Conservation (phyloP, 2,329 filamentous ascomycete genomes). For the Fusarium devonianum region DNA sequence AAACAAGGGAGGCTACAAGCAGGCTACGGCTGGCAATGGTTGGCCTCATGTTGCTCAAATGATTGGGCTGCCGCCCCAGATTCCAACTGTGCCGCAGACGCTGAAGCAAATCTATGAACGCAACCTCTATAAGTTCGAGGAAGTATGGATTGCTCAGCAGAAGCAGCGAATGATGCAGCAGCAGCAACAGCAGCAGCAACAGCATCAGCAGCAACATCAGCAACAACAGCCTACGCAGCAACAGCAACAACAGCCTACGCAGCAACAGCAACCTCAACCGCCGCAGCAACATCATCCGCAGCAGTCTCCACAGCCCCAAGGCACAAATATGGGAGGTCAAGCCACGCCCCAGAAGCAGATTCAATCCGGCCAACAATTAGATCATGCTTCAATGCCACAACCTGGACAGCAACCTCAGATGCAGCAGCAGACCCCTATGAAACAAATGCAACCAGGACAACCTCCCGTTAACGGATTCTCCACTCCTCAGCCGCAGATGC, state of each 20-base stretch:
- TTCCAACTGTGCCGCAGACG: constrained; percentile 72
- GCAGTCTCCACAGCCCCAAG: constrained; percentile 48
- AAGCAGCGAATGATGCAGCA: constrained; percentile 61
- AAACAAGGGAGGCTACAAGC: constrained; percentile 80
- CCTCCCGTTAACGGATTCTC: constrained; percentile 49
- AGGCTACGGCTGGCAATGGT: constrained; percentile 70
- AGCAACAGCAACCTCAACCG: constrained; percentile 43
- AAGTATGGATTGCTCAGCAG: constrained; percentile 66
- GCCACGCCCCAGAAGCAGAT: constrained; percentile 47
- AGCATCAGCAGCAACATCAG: constrained; percentile 49
- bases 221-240: constrained; percentile 47
- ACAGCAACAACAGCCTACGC: constrained; percentile 50
- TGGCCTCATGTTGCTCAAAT: constrained; percentile 78
- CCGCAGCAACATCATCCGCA: constrained; percentile 45
- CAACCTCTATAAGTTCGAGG: constrained; percentile 80
- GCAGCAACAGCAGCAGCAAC: constrained; percentile 53
- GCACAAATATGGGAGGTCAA: constrained; percentile 35
- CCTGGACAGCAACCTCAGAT: constrained; percentile 38
- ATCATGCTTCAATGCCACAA: constrained; percentile 50
- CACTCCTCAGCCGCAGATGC: constrained; percentile 44
- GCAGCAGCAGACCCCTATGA: constrained; percentile 50
- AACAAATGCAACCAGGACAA: constrained; percentile 53
- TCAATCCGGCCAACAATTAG: constrained; percentile 44
- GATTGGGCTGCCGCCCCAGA: constrained; percentile 68
- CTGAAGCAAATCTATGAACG: constrained; percentile 77